Percentiles rank a stretch among this genome's conserved stretches.
phyloP scores from a whole-genome alignment of 352 stramenopile species.

The Pythium vanterpoolii region DNA sequence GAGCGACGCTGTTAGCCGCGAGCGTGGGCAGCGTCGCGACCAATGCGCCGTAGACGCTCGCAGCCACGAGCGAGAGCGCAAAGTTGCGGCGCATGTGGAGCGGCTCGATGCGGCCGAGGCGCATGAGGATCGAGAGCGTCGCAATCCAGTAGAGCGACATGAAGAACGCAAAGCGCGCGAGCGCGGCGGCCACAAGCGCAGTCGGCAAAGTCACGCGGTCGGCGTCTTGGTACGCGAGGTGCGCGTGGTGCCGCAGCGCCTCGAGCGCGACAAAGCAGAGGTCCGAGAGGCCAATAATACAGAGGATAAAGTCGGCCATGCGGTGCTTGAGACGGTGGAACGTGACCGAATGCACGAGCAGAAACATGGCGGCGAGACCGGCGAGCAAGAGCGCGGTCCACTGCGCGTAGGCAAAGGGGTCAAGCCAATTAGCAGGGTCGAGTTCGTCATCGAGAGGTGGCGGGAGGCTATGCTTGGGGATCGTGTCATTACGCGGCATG shows the following conservation, averaged over 20 bases:
- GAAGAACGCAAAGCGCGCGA: constrained; percentile 66
- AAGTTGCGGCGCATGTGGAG: constrained; percentile 50
- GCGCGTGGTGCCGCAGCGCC: constrained; percentile 39
- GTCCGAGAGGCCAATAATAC: constrained; percentile 62
- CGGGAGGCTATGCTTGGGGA: no score
- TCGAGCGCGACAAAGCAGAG: constrained; percentile 48
- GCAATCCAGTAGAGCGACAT: constrained; percentile 75
- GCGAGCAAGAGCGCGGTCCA: constrained; percentile 43
- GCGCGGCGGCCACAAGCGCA: constrained; percentile 31
- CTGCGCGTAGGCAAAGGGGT: constrained; percentile 43
- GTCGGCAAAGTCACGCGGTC: constrained; percentile 13
- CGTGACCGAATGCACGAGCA: constrained; percentile 53
- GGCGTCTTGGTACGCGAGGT: constrained; percentile 44
- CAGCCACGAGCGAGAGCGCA: constrained; percentile 40
- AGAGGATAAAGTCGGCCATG: constrained; percentile 64
- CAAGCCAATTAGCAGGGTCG: constrained; percentile 36
- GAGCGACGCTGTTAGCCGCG: constrained; percentile 22
- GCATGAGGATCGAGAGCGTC: constrained; percentile 69
- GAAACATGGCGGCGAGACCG: constrained; percentile 40
- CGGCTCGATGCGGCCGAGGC: constrained; percentile 48
- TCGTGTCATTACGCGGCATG: not conserved
- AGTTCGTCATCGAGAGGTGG: not conserved
- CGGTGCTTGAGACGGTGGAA: constrained; percentile 65
- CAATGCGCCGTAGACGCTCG: constrained; percentile 53
- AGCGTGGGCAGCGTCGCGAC: constrained; percentile 36